Base-by-base conservation (phyloP, 139 green algal genomes). In the Microglena sp. region DNA sequence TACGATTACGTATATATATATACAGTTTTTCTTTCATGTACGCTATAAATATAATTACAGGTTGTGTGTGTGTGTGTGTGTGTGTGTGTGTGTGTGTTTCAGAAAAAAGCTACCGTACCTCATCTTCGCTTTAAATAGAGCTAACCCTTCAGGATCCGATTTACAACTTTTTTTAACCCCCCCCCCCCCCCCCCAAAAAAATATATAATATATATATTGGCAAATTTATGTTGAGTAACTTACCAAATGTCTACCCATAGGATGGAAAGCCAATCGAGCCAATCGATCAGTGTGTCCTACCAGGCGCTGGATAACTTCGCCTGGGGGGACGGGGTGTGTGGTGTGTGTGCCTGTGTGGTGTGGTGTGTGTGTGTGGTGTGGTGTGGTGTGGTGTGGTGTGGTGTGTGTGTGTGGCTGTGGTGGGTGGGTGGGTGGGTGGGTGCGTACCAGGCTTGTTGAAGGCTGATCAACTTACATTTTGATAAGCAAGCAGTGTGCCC, bases 231-330 rank as follows among this genome's bases (percentile, higher is more conserved):
- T n/a, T 18, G 40, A 50, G n/a, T 21, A 3, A 15, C 76, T 61
- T 53, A 82, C 91, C 50, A 97, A 35, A 70, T 92, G 87, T 4
- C 32, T 33, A 1, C 91, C 93, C 67, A 86, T 84, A 0, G 94
- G 94, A 64, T 99, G 92, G 61, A 96, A 97, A 1, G 82, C 87
- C 22, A 95, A 45, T 1, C 90, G 78, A 1, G 62, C 91, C 45
- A 96, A 75, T 18, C 92, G 72, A n/a, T 90, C 80, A 11, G 83
- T 89, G 75, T 96, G 92, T 1, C 92, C 92, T 60, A 73, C 60
- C 40, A 95, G 67, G 8, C 69, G 82, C 34, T 56, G 68, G 45
- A 94, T 76, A 66, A 81, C 64, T 64, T 75, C 33, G 62, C 86
- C 46, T 83, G 58, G 5, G 45, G 45, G 28, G 1, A 35, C 22